Evolutionary conservation across 257 asterid genomes (phyloP), one percentile per base, ranked within the genome.

Genomic region (Ocimum tenuiflorum): DNA sequence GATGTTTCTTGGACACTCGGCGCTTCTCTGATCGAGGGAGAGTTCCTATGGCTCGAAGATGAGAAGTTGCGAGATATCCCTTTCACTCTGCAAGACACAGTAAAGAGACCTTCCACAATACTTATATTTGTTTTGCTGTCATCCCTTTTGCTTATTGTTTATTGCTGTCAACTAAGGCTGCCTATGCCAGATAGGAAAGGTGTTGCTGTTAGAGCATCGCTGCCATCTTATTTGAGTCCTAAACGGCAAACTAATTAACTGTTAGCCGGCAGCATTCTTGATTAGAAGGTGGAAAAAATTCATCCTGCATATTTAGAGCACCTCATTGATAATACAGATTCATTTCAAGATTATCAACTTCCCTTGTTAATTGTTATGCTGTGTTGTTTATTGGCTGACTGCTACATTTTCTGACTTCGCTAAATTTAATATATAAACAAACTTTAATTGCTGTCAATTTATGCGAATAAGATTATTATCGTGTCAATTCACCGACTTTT

Each of bases 1-100:
- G 91, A 89, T 29, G 60, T 87, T 65, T 80, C 97, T 43, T 89
- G 97, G 97, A 83, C 94, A 6, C 68, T 87, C 74, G 96, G 95
- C 6, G 89, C 94, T 69, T 88, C 97, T 22, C 67, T 87, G 15
- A 57, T 85, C 18, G 95, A 89, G 73, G 94, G 89, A 50, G 88
- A 79, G 13, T 82, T 77, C 49, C 47, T 79, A 33, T 80, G 88
- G 94, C 81, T 6, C 59, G 71, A 52, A 60, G 36, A 58, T 43
- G 75, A 68, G 22, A 66, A 75, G 43, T 54, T 63, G 3, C 49
- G n/a, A 65, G 73, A 49, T 62, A 43, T 39, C 31, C n/a, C 64
- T 43, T 73, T 76, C 1, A 20, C 60, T 22, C 63, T 74, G 67
- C 65, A 68, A 63, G 59, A 64, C 24, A 38, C 63, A 15, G 59